A percentile compares a stretch with the other conserved stretches of the same genome.
Evolutionary conservation across 768 basidiomycete species (phyloP).

Genomic region (Hirschioporus abietinus): DNA sequence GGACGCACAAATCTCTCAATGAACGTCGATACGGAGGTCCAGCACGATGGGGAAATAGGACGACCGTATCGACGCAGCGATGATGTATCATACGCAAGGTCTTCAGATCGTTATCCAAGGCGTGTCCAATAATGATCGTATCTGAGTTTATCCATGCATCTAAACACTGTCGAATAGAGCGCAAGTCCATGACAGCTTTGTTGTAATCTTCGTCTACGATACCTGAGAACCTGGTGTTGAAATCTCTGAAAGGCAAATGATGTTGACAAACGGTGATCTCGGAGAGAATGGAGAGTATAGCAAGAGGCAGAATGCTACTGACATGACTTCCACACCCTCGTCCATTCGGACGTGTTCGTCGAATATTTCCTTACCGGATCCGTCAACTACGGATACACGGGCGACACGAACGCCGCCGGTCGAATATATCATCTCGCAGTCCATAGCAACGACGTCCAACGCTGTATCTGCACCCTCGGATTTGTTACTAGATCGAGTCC

Average conservation of each 20-base stretch:
- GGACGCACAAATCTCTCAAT: conserved; percentile 68
- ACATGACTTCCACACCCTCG: conserved; percentile 76
- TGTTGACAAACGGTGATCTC: conserved; percentile 1
- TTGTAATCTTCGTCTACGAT: conserved; percentile 55
- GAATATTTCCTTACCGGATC: conserved; percentile 63
- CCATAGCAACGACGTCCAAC: conserved; percentile 80
- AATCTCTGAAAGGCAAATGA: conserved; percentile 52
- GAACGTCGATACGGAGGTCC: conserved; percentile 76
- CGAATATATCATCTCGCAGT: conserved; percentile 97
- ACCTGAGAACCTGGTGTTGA: conserved; percentile 88
- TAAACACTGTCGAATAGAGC: conserved; percentile 60
- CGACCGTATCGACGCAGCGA: conserved; percentile 80
- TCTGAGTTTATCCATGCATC: conserved; percentile 66
- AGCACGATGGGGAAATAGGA: conserved; percentile 79
- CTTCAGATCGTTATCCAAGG: conserved; percentile 90
- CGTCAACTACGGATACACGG: conserved; percentile 85
- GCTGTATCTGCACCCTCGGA: conserved; percentile 29
- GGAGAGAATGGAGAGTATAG: neutral
- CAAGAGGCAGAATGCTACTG: conserved; percentile 21
- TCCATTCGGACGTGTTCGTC: conserved; percentile 83
- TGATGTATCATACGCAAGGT: conserved; percentile 85
- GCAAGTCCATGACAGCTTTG: conserved; percentile 60
- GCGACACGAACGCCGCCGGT: conserved; percentile 91
- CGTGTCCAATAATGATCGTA: conserved; percentile 88
- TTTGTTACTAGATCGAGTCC: conserved; percentile 26